A percentile compares a stretch with the other conserved stretches of the same genome.
Evolutionary conservation across 2,329 filamentous ascomycete genomes (phyloP).

Genomic region (Trichoderma lentiforme): DNA sequence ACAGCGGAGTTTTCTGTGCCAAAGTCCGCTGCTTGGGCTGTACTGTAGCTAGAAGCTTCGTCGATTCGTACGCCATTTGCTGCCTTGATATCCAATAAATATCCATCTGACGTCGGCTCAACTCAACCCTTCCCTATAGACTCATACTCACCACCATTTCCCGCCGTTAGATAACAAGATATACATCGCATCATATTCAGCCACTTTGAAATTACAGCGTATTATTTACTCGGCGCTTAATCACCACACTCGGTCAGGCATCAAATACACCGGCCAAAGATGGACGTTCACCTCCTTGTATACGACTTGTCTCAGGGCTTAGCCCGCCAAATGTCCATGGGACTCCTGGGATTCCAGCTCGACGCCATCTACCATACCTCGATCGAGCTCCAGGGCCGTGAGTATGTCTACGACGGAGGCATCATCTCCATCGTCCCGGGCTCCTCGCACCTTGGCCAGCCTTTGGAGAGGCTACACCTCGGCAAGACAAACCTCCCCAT

Average conservation of each 20-base stretch:
- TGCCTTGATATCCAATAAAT: slow-evolving; percentile 13
- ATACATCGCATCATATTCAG: not conserved
- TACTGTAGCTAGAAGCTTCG: slow-evolving; percentile 1
- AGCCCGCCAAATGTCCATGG: slow-evolving; percentile 53
- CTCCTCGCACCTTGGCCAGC: slow-evolving; percentile 79
- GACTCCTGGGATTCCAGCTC: slow-evolving; percentile 58
- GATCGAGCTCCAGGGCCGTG: slow-evolving; percentile 76
- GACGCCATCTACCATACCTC: slow-evolving; percentile 96
- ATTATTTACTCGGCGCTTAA: not conserved
- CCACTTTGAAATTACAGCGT: not conserved
- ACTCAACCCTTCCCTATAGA: not conserved
- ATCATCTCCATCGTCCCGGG: slow-evolving; percentile 80
- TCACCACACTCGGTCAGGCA: not conserved
- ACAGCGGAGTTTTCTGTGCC: not conserved
- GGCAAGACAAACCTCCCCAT: slow-evolving; percentile 75
- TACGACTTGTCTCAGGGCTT: slow-evolving; percentile 72
- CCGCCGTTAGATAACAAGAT: not conserved
- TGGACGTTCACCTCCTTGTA: slow-evolving; percentile 75
- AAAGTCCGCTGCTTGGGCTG: not conserved
- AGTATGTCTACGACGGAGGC: slow-evolving; percentile 88
- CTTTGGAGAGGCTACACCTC: slow-evolving; percentile 71
- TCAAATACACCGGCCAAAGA: slow-evolving; percentile 32
- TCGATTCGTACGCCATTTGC: slow-evolving; percentile 14
- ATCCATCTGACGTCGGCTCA: not conserved
- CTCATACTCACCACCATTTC: not conserved